Evolutionary conservation across 495 filamentous ascomycete species (phyloP).

Genomic region (Tetracladium marchalianum): DNA sequence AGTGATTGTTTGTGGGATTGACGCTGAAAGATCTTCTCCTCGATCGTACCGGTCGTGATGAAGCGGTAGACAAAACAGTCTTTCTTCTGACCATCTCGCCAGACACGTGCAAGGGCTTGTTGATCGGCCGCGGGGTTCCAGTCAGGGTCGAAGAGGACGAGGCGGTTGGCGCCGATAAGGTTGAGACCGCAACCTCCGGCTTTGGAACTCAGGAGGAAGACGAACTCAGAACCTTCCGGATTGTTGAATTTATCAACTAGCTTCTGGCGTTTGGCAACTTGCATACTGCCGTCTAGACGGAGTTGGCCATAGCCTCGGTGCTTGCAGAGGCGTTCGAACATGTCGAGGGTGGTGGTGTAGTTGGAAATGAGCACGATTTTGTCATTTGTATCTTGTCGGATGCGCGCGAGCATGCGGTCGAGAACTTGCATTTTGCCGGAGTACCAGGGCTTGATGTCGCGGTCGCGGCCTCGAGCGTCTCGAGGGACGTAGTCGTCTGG

Average conservation of each 20-base stretch:
- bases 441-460: constrained; percentile 92
- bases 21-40: constrained; percentile 99
- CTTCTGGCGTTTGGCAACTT: constrained; percentile 91
- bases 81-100: constrained; percentile 98
- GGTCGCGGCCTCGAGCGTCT: constrained; percentile 77
- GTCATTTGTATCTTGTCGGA: constrained; percentile 93
- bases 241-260: constrained; percentile 98
- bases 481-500: constrained; percentile 86
- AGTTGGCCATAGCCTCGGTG: constrained; percentile 73
- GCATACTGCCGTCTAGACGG: constrained; percentile 94
- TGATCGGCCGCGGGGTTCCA: constrained; percentile 99
- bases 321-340: constrained; percentile 89
- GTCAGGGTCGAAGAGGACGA: constrained; percentile 96
- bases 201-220: constrained; percentile 93
- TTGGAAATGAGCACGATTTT: constrained; percentile 99
- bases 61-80: constrained; percentile 99
- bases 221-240: constrained; percentile 79
- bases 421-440: constrained; percentile 98
- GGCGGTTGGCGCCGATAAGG: constrained; percentile 90
- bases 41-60: constrained; percentile 94
- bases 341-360: constrained; percentile 91
- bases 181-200: constrained; percentile 97
- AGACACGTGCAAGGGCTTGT: constrained; percentile 92
- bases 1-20: constrained; percentile 97
- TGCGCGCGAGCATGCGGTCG: constrained; percentile 95